Evolutionary conservation across 2,329 filamentous ascomycete genomes (phyloP).

Genomic region (Gaeumannomyces tritici): DNA sequence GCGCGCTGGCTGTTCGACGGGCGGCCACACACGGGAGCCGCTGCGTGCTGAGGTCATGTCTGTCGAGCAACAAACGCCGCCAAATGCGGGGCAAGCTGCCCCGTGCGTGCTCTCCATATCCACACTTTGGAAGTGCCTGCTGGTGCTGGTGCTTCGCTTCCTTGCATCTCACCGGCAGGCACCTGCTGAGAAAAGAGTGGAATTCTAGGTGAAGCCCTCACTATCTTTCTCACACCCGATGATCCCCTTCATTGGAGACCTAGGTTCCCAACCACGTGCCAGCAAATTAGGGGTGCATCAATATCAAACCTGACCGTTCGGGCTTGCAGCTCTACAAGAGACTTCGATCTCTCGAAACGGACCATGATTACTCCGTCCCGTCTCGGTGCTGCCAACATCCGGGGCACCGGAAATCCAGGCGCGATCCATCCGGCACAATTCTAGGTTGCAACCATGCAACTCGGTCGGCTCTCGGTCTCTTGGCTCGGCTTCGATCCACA

Average conservation of each 20-base stretch:
- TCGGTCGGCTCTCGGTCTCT: neutral
- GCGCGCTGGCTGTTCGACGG: neutral
- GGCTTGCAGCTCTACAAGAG: neutral
- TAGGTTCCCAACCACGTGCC: no score
- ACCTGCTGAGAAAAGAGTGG: no score
- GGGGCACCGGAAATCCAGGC: neutral
- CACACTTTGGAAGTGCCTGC: no score
- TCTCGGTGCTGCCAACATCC: neutral
- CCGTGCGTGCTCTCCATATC: neutral
- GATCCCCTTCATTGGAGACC: no score
- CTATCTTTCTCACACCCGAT: no score
- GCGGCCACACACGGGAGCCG: no score
- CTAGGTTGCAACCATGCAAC: neutral
- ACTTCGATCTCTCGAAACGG: neutral
- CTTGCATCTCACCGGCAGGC: no score
- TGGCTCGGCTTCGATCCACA: neutral
- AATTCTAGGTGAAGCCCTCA: no score
- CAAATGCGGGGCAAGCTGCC: neutral
- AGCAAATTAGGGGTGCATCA: no score
- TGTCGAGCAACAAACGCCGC: neutral
- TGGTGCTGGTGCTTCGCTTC: no score
- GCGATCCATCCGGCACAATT: neutral
- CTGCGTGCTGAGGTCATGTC: neutral
- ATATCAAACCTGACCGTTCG: neutral
- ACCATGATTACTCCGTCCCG: neutral